phyloP scores from a whole-genome alignment of 805 yeast species.

The Yamadazyma kitorensis region DNA sequence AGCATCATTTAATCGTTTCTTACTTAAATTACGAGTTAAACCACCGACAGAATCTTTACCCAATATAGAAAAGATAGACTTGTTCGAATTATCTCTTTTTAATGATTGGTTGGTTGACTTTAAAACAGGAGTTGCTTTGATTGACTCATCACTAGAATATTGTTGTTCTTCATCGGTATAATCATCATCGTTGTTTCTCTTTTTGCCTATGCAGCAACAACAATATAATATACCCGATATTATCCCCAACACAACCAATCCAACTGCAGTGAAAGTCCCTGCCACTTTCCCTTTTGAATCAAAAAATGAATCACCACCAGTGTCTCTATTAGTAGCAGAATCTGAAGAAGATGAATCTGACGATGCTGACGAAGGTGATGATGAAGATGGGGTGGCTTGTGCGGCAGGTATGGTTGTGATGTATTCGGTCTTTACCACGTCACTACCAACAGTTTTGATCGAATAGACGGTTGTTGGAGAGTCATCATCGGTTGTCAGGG shows the following conservation, averaged over 20 bases:
- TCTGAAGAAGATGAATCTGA: constrained; percentile 3
- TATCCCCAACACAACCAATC: constrained; percentile 51
- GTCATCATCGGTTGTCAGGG: not conserved
- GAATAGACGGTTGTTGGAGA: constrained; percentile 11
- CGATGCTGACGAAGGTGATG: constrained; percentile 1
- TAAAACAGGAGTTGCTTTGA: constrained; percentile 9
- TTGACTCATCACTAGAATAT: constrained; percentile 26
- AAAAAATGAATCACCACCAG: constrained; percentile 47
- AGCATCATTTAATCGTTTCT: constrained; percentile 22
- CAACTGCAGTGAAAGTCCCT: constrained; percentile 81
- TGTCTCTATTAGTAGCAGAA: not conserved
- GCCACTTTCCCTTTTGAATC: constrained; percentile 74
- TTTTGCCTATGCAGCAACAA: constrained; percentile 22
- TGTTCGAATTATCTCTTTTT: constrained; percentile 33
- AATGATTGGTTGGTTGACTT: constrained; percentile 13
- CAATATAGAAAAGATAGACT: constrained; percentile 28
- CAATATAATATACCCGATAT: constrained; percentile 41
- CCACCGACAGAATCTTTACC: constrained; percentile 15
- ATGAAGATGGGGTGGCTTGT: too few relatives aligned
- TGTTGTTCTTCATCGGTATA: constrained; percentile 41
- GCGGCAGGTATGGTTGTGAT: constrained; percentile 12
- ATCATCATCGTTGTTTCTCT: constrained; percentile 17
- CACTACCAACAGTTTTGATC: constrained; percentile 15
- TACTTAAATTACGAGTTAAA: constrained; percentile 26
- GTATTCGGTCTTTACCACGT: constrained; percentile 15